Evolutionary conservation across 1,284 basidiomycete species (phyloP).

Genomic region (Hymenochaete sp.): DNA sequence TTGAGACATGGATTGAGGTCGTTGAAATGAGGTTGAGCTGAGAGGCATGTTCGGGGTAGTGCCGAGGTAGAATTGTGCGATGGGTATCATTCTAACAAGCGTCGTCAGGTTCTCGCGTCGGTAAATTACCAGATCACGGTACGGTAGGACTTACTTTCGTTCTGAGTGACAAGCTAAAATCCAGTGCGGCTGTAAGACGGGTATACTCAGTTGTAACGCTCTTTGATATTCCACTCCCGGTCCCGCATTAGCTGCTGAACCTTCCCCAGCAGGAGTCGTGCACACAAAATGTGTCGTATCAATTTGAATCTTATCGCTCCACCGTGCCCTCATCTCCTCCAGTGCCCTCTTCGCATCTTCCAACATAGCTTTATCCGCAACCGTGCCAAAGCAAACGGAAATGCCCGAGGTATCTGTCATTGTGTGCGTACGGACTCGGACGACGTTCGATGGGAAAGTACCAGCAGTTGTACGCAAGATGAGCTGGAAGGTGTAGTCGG

Average conservation of each 20-base stretch:
- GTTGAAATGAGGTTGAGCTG: slow-evolving; percentile 38
- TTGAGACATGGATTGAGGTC: slow-evolving; percentile 72
- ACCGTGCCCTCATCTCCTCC: slow-evolving; percentile 76
- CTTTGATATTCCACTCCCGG: slow-evolving; percentile 85
- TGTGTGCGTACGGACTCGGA: slow-evolving; percentile 81
- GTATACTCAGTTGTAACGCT: slow-evolving; percentile 82
- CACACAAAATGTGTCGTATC: slow-evolving; percentile 97
- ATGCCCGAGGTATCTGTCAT: slow-evolving; percentile 92
- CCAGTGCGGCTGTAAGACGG: slow-evolving; percentile 87
- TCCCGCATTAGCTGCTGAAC: slow-evolving; percentile 50
- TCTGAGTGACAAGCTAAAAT: slow-evolving; percentile 77
- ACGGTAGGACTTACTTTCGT: slow-evolving; percentile 49
- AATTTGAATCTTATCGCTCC: slow-evolving; percentile 89
- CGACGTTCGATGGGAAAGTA: slow-evolving; percentile 74
- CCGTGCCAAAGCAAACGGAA: slow-evolving; percentile 84
- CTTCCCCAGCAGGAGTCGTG: slow-evolving; percentile 70
- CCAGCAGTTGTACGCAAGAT: slow-evolving; percentile 86
- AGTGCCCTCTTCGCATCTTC: slow-evolving; percentile 74
- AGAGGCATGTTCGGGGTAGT: slow-evolving; percentile 42
- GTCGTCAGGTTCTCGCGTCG: too few species aligned
- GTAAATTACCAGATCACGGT: too few species aligned
- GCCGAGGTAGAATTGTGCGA: slow-evolving; percentile 75
- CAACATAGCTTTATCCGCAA: slow-evolving; percentile 67
- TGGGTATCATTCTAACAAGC: slow-evolving; percentile 71
- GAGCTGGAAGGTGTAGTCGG: slow-evolving; percentile 88